phyloP scores from a whole-genome alignment of 2,329 filamentous ascomycete species.

The Diaporthe citrichinensis region DNA sequence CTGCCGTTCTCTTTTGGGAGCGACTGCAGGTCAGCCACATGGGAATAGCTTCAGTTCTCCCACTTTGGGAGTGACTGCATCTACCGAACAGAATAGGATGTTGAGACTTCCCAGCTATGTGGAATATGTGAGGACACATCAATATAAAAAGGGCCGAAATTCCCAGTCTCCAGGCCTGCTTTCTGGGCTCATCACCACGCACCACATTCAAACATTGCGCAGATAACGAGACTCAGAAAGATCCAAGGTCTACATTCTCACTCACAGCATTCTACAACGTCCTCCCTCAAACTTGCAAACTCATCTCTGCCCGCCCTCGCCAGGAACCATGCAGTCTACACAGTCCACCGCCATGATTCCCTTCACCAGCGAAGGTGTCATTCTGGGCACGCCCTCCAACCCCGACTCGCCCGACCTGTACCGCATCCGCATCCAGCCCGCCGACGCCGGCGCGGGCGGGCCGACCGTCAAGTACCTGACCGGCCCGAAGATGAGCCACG shows the following conservation, averaged over 20 bases:
- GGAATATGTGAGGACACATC: background rate
- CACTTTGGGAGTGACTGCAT: background rate
- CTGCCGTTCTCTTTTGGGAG: background rate
- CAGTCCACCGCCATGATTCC: background rate
- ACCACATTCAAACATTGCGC: background rate
- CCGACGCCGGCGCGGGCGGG: background rate
- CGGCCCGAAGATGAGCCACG: background rate
- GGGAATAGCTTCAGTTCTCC: background rate
- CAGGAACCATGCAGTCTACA: background rate
- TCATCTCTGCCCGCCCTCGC: background rate
- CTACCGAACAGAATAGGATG: background rate
- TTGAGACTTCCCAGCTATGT: background rate
- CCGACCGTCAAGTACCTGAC: background rate
- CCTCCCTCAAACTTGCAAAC: background rate
- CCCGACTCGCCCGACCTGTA: background rate
- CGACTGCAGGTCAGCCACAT: background rate
- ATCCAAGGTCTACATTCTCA: background rate
- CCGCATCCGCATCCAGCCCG: constrained; percentile 1
- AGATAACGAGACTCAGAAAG: background rate
- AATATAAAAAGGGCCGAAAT: background rate
- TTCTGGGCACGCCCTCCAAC: background rate
- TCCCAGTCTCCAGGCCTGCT: background rate
- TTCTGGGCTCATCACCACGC: no score
- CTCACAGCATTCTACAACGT: no score
- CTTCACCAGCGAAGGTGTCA: background rate